Evolutionary conservation across 2,329 filamentous ascomycete species (phyloP).

Genomic region (Fusarium globosum): DNA sequence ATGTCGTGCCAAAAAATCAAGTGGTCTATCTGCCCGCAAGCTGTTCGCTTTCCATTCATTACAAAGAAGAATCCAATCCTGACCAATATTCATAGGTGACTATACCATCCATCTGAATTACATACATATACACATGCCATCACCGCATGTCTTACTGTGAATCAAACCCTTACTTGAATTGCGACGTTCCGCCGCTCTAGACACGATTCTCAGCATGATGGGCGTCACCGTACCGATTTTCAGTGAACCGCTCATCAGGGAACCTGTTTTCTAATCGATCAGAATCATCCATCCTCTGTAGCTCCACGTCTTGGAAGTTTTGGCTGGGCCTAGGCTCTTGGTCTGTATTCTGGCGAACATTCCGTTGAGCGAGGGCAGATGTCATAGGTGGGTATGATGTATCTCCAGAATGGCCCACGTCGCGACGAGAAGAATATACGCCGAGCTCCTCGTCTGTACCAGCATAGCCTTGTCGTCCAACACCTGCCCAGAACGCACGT

Average conservation of each 20-base stretch:
- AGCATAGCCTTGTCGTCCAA: constrained; percentile 70
- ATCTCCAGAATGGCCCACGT: constrained; percentile 44
- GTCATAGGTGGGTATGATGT: constrained; percentile 42
- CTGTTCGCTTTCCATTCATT: constrained; percentile 23
- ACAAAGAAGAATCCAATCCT: constrained; percentile 10
- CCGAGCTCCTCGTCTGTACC: constrained; percentile 51
- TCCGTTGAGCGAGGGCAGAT: constrained; percentile 39
- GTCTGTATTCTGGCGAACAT: constrained; percentile 19
- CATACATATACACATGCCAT: constrained; percentile 13
- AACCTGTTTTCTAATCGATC: constrained; percentile 29
- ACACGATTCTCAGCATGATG: constrained; percentile 17
- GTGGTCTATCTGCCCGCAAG: constrained; percentile 21
- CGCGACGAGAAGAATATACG: constrained; percentile 21
- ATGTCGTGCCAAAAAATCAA: constrained; percentile 31
- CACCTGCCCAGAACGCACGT: constrained; percentile 82
- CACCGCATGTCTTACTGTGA: background rate
- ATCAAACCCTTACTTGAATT: background rate
- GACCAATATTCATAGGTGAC: background rate
- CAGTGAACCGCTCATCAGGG: constrained; percentile 12
- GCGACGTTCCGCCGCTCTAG: background rate
- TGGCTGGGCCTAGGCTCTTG: constrained; percentile 28
- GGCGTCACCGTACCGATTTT: constrained; percentile 14
- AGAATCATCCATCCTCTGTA: constrained; percentile 39
- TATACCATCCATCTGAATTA: constrained; percentile 13
- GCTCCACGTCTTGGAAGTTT: constrained; percentile 50